These are phyloP conservation scores for Trametes polyzona DNA, from an alignment of 1,284 basidiomycete species.

Conservation along the genomic window DNA sequence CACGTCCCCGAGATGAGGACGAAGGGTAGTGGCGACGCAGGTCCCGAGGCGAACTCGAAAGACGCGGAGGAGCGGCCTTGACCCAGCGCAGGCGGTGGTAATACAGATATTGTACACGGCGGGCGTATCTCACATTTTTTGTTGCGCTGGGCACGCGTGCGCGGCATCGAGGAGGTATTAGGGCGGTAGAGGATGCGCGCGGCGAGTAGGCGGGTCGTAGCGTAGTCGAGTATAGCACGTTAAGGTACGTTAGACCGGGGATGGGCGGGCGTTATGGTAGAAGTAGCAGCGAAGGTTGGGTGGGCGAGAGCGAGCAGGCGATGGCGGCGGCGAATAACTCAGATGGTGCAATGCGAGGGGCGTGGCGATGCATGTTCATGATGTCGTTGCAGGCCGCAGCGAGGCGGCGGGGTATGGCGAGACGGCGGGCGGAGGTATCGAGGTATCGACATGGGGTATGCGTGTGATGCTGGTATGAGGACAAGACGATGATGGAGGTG, in stretches of 20 bases:
- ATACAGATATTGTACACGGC: slow-evolving; percentile 24
- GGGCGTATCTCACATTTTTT: slow-evolving; percentile 22
- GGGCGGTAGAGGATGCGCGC: slow-evolving; percentile 1
- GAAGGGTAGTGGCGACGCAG: slow-evolving; percentile 1
- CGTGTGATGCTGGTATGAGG: slow-evolving; percentile 12
- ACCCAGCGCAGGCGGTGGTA: slow-evolving; percentile 17
- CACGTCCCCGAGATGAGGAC: slow-evolving; percentile 12
- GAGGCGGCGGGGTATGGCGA: slow-evolving; percentile 22
- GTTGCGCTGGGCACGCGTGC: slow-evolving; percentile 6
- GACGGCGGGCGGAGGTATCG: slow-evolving; percentile 24
- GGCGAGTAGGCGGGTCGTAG: slow-evolving; percentile 22
- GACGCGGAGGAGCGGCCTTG: slow-evolving; percentile 8
- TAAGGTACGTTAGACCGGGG: slow-evolving; percentile 15
- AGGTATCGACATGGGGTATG: slow-evolving; percentile 29
- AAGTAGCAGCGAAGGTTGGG: slow-evolving; percentile 3
- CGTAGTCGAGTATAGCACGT: slow-evolving; percentile 21
- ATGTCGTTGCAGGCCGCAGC: slow-evolving; percentile 6
- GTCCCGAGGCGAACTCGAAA: not conserved
- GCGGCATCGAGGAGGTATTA: not conserved
- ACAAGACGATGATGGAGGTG: not conserved
- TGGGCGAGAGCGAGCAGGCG: slow-evolving; percentile 24
- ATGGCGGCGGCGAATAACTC: slow-evolving; percentile 21
- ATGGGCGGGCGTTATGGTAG: slow-evolving; percentile 16
- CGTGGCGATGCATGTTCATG: slow-evolving; percentile 5
- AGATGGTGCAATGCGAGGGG: not conserved